Evolutionary conservation across 2,329 filamentous ascomycete genomes (phyloP).

Genomic region (Ceratocystis colombiana): DNA sequence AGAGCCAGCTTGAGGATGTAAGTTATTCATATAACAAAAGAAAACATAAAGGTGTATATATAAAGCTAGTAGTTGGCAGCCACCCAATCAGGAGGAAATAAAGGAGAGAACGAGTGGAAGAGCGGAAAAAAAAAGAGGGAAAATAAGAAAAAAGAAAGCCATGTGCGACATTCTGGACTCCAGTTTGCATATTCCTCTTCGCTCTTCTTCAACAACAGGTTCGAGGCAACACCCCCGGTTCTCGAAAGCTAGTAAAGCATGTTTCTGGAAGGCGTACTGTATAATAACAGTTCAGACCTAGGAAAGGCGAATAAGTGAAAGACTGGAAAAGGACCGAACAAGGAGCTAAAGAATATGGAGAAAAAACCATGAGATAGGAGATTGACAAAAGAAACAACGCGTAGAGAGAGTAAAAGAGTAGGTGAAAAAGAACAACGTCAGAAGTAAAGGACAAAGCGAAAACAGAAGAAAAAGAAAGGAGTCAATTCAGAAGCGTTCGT

Average conservation of each 20-base stretch:
- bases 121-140: too few species aligned
- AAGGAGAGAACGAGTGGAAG: not conserved
- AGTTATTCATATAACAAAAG: conserved; percentile 7
- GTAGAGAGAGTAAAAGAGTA: conserved; percentile 8
- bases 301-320: too few species aligned
- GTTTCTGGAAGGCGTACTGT: too few species aligned
- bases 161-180: not conserved
- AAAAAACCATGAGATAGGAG: not conserved
- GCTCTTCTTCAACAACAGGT: too few species aligned
- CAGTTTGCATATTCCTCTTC: too few species aligned
- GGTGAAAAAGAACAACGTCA: conserved; percentile 18
- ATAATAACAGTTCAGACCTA: too few species aligned
- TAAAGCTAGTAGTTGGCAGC: not conserved
- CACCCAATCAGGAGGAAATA: not conserved
- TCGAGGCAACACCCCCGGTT: too few species aligned
- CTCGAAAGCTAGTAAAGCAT: too few species aligned
- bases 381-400: too few species aligned
- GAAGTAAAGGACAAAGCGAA: conserved; percentile 16
- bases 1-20: not conserved
- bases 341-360: not conserved
- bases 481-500: conserved; percentile 25
- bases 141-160: not conserved
- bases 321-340: not conserved
- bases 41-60: conserved; percentile 18
- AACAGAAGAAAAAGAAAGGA: not conserved